Evolutionary conservation across 225 moss, liverwort and hornwort genomes (phyloP).

Genomic region (Marchantia paleacea): DNA sequence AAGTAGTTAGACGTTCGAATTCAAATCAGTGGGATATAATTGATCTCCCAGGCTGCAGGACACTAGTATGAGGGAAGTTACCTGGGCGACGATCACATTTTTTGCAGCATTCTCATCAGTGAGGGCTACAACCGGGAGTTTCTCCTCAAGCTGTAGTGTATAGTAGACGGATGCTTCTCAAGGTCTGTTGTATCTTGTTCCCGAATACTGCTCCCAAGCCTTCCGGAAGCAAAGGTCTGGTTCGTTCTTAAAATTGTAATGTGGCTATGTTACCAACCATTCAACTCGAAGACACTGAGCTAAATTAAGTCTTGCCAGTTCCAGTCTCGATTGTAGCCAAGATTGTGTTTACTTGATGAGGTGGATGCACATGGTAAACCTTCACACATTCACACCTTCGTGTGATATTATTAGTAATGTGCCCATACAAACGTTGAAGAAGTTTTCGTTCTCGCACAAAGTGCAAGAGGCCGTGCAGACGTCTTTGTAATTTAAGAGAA

Average conservation of each 20-base stretch:
- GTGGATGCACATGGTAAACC: background rate
- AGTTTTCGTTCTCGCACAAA: too few species aligned
- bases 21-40: background rate
- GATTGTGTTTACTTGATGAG: background rate
- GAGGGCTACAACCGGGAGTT: constrained; percentile 9
- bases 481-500: too few species aligned
- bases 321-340: background rate
- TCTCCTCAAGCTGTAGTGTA: constrained; percentile 9
- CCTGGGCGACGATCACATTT: constrained; percentile 1
- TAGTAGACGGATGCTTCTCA: constrained; percentile 3
- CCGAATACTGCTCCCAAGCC: background rate
- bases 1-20: background rate
- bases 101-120: constrained; percentile 11
- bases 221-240: constrained; percentile 12
- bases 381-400: too few species aligned
- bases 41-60: background rate
- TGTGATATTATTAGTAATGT: too few species aligned
- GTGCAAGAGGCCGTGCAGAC: too few species aligned
- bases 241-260: background rate
- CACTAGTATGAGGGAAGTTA: background rate
- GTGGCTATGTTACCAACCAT: background rate
- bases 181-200: background rate
- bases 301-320: background rate
- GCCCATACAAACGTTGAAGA: too few species aligned
- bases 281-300: background rate